Evolutionary conservation across 805 yeast genomes (phyloP), one percentile per base, ranked within the genome.

Genomic region (Barnettozyma pratensis): DNA sequence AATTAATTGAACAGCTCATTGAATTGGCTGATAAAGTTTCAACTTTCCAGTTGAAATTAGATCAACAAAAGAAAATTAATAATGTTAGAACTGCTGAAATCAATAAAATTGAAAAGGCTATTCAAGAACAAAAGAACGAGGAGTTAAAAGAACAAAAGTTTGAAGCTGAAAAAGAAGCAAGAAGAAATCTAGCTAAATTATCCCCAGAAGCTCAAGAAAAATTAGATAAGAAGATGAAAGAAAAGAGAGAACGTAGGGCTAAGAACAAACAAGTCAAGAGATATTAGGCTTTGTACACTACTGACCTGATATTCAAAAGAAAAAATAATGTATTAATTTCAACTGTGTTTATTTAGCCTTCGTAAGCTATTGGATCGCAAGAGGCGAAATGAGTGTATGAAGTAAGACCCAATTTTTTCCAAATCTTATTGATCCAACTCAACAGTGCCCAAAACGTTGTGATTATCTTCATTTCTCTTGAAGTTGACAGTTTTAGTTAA

Each of bases 211-310:
- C 85, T 63, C 94, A 86, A 70, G 81, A 81, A 56, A 87, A 85
- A 70, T 66, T 77, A 39, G 92, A 86, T 55, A 82, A 80, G 71
- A 87, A 85, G 71, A 88, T 85, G 66, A 73, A 74, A 56, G 96
- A 87, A 57, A 88, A 84, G 73, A 88, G 82, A 67, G 87, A 83
- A 64, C 82, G 89, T 72, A 87, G 87, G 81, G 79, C 68, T 83
- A 84, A 68, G 81, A 75, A 61, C 56, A 60, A 51, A 45, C 58
- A 56, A 54, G 41, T 41, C n/a, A 52, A 56, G 50, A 58, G 59
- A 56, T 53, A 47, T 52, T 56, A 40, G 51, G 12, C 3, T 19
- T 28, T 25, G 36, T 28, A 25, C 36, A 37, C 30, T 30, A 32
- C 12, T 32, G 19, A 19, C 3, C 19, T 19, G 19, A 19, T 19